Conservation (phyloP, 176 grass and related monocot genomes). For the Oryza nivara region DNA sequence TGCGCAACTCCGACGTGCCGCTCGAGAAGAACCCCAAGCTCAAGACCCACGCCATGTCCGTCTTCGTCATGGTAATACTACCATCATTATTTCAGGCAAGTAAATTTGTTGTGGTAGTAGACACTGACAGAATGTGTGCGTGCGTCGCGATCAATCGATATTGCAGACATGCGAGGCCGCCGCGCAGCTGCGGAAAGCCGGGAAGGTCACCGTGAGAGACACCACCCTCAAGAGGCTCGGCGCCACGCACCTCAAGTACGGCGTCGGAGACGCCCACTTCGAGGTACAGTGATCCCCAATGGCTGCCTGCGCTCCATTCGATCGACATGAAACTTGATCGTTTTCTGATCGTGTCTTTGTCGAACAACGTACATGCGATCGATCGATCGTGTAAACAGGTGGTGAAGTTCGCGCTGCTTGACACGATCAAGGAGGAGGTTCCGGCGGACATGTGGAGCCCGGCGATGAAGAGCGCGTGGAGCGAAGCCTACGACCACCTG, state of each 20-base stretch:
- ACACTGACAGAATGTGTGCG: background rate
- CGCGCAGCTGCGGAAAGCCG: slow-evolving; percentile 80
- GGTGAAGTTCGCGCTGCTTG: slow-evolving; percentile 68
- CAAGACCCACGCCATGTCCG: slow-evolving; percentile 82
- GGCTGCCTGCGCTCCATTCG: no score
- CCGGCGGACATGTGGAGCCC: slow-evolving; percentile 73
- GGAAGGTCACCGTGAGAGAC: slow-evolving; percentile 83
- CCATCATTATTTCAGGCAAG: no score
- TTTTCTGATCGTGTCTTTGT: background rate
- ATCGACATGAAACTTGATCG: background rate
- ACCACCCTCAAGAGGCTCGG: slow-evolving; percentile 85
- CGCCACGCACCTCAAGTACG: slow-evolving; percentile 63
- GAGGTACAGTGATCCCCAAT: slow-evolving; percentile 45
- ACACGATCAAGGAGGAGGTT: slow-evolving; percentile 78
- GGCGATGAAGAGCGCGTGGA: slow-evolving; percentile 76
- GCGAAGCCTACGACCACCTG: slow-evolving; percentile 67
- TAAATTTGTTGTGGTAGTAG: background rate
- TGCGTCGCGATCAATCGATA: background rate
- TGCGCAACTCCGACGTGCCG: slow-evolving; percentile 76
- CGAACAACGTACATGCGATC: background rate
- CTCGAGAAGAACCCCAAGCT: slow-evolving; percentile 90
- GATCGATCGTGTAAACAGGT: slow-evolving; percentile 44
- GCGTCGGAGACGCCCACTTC: slow-evolving; percentile 67
- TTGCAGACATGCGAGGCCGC: slow-evolving; percentile 86
- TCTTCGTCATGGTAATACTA: slow-evolving; percentile 77